Conservation (phyloP, 306 rosid genomes). For the Hippophae tibetana region DNA sequence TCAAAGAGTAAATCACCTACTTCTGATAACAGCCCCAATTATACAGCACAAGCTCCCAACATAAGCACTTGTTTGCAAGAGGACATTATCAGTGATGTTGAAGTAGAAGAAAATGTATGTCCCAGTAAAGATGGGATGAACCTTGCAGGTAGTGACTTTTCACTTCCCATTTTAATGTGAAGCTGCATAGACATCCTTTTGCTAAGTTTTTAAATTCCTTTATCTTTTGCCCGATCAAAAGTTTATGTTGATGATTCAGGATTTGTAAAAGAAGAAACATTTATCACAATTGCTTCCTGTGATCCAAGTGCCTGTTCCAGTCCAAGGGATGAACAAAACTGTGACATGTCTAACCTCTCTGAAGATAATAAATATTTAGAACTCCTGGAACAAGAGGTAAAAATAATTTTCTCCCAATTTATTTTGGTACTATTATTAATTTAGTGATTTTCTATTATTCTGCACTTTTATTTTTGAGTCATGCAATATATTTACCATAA, state of each 20-base stretch:
- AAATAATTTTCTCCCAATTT: slow-evolving; percentile 4
- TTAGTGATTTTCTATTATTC: background rate
- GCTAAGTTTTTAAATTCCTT: slow-evolving; percentile 7
- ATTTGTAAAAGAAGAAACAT: slow-evolving; percentile 30
- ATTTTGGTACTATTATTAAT: background rate
- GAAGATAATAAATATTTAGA: slow-evolving; percentile 27
- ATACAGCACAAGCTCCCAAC: slow-evolving; percentile 32
- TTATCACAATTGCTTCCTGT: slow-evolving; percentile 32
- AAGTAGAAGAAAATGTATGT: slow-evolving; percentile 27
- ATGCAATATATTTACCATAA: no score
- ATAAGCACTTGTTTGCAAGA: slow-evolving; percentile 23
- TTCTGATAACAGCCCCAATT: slow-evolving; percentile 27
- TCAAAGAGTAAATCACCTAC: slow-evolving; percentile 28
- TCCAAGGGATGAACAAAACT: slow-evolving; percentile 8
- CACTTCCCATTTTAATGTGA: slow-evolving; percentile 13
- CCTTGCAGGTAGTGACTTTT: slow-evolving; percentile 46
- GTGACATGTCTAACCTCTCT: slow-evolving; percentile 26
- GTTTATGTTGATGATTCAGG: slow-evolving; percentile 42
- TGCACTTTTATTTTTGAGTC: background rate
- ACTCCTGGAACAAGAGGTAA: slow-evolving; percentile 38
- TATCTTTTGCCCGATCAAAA: slow-evolving; percentile 13
- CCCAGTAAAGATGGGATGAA: slow-evolving; percentile 31
- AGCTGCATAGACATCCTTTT: background rate
- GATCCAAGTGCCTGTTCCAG: slow-evolving; percentile 20
- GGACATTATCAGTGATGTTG: slow-evolving; percentile 18